A percentile compares a stretch with the other conserved stretches of the same genome.
Evolutionary conservation across 2,329 filamentous ascomycete genomes (phyloP).

Genomic region (Ceratocystis lukuohia): DNA sequence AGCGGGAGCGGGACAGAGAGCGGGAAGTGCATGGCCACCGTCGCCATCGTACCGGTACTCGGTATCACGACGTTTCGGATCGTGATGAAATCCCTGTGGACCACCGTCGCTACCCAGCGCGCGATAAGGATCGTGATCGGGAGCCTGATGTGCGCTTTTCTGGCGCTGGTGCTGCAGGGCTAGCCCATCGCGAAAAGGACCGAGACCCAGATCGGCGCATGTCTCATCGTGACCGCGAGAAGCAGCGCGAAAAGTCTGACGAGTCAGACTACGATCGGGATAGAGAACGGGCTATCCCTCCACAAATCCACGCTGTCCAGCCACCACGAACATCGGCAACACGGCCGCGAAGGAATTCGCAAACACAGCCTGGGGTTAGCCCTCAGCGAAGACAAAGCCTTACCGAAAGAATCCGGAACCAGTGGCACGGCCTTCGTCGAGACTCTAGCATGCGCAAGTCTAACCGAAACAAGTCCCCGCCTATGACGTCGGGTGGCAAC

Average conservation of each 20-base stretch:
- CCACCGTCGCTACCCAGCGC: not conserved
- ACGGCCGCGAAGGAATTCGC: conserved; percentile 13
- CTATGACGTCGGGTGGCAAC: conserved; percentile 1
- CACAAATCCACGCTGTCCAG: not conserved
- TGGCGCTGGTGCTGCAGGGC: not conserved
- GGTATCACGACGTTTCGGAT: conserved; percentile 18
- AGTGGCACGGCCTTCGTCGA: conserved; percentile 13
- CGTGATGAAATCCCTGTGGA: conserved; percentile 20
- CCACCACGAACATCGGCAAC: conserved; percentile 4
- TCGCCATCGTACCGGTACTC: conserved; percentile 10
- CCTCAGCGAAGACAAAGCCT: conserved; percentile 18
- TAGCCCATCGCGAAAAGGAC: conserved; percentile 5
- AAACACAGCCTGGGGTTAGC: conserved; percentile 8
- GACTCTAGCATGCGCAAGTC: conserved; percentile 15
- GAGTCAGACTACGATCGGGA: conserved; percentile 16
- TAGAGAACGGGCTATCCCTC: conserved; percentile 2
- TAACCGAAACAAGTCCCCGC: conserved; percentile 14
- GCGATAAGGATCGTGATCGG: conserved; percentile 21
- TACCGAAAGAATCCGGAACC: conserved; percentile 13
- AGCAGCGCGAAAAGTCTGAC: conserved; percentile 10
- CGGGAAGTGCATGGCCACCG: conserved; percentile 15
- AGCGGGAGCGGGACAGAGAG: conserved; percentile 18
- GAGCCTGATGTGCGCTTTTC: conserved; percentile 19
- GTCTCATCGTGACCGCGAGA: conserved; percentile 9
- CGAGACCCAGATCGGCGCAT: conserved; percentile 1